Conservation (phyloP, 2,329 filamentous ascomycete species). For the Polychaeton citri region DNA sequence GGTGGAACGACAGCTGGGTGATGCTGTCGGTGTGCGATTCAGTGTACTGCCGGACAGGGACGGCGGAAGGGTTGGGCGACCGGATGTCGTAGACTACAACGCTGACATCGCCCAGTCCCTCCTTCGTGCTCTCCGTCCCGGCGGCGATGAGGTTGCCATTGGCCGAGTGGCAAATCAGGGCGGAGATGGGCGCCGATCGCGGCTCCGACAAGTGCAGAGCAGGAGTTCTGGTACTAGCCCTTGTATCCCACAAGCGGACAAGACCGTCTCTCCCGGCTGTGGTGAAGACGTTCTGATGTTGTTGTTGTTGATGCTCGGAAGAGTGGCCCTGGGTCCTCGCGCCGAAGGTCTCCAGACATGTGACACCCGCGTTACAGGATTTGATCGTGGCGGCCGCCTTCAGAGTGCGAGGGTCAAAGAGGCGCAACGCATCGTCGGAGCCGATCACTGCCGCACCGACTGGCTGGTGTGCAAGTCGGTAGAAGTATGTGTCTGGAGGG, state of each 20-base stretch:
- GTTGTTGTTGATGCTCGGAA: slow-evolving; percentile 57
- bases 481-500: slow-evolving; percentile 35
- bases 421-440: slow-evolving; percentile 55
- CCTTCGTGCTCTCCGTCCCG: slow-evolving; percentile 48
- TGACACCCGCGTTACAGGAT: slow-evolving; percentile 49
- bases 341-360: slow-evolving; percentile 40
- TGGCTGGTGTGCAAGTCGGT: slow-evolving; percentile 37
- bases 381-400: slow-evolving; percentile 35
- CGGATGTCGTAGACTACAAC: slow-evolving; percentile 28
- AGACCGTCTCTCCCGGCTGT: slow-evolving; percentile 28
- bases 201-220: slow-evolving; percentile 22
- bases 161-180: slow-evolving; percentile 44
- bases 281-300: slow-evolving; percentile 49
- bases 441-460: slow-evolving; percentile 42
- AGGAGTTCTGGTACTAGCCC: slow-evolving; percentile 11
- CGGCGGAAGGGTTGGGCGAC: slow-evolving; percentile 14
- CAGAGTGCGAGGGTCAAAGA: slow-evolving; percentile 49
- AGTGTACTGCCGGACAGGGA: slow-evolving; percentile 25
- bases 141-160: slow-evolving; percentile 48
- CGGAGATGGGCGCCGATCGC: slow-evolving; percentile 44
- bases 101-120: slow-evolving; percentile 25
- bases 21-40: slow-evolving; percentile 45
- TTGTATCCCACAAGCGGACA: background rate
- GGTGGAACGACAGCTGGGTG: slow-evolving; percentile 38
- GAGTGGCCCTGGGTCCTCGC: slow-evolving; percentile 40